phyloP scores from a whole-genome alignment of 2,329 filamentous ascomycete species.

The Xylariales sp. region DNA sequence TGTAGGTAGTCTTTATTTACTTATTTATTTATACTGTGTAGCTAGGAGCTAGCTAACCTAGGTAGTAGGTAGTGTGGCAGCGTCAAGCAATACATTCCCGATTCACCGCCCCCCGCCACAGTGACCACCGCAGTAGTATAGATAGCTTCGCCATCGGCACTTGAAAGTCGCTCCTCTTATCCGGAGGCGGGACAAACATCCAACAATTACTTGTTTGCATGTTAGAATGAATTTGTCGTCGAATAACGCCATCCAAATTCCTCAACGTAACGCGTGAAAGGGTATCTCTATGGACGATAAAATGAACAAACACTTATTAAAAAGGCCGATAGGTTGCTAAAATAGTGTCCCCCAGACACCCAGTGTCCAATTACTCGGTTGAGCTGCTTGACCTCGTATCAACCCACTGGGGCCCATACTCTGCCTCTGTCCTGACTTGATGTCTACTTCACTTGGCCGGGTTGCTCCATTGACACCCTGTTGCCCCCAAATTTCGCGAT shows the following conservation, averaged over 20 bases:
- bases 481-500: constrained; percentile 76
- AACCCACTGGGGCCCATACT: constrained; percentile 70
- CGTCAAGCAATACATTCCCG: too few species aligned
- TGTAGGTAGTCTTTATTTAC: too few species aligned
- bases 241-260: constrained; percentile 12
- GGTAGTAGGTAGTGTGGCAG: too few species aligned
- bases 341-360: constrained; percentile 69
- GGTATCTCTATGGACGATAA: constrained; percentile 35
- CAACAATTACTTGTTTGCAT: not conserved
- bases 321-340: constrained; percentile 6
- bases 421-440: constrained; percentile 67
- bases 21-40: too few species aligned
- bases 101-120: too few species aligned
- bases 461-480: constrained; percentile 73
- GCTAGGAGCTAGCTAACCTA: too few species aligned
- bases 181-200: not conserved
- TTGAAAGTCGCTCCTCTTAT: not conserved
- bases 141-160: not conserved
- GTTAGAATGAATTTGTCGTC: not conserved
- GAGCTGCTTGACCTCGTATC: constrained; percentile 54
- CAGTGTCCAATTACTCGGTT: constrained; percentile 67
- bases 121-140: not conserved
- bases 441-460: constrained; percentile 68
- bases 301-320: constrained; percentile 10
- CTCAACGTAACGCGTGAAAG: constrained; percentile 26